phyloP scores from a whole-genome alignment of 805 yeast genomes.

The Jamesozyma rosinii region DNA sequence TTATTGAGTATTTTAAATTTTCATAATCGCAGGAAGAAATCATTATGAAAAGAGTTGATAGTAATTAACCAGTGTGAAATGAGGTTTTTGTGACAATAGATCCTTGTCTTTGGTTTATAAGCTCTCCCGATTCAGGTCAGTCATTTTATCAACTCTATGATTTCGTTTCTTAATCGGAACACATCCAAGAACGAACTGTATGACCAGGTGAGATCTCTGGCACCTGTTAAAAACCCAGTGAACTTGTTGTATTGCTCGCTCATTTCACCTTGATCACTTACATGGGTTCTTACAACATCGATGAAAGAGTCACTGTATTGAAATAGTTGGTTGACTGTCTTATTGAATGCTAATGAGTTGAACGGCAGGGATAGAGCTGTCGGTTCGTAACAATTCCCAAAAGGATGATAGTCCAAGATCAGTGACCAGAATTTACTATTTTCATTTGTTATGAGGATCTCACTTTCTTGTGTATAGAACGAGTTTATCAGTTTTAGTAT shows the following conservation, averaged over 20 bases:
- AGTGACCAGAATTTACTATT: slow-evolving; percentile 22
- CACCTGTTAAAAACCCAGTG: slow-evolving; percentile 83
- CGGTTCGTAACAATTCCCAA: slow-evolving; percentile 1
- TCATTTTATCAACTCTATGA: neutral
- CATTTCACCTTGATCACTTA: slow-evolving; percentile 58
- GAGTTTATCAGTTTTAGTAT: slow-evolving; percentile 47
- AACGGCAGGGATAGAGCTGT: slow-evolving; percentile 10
- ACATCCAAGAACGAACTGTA: slow-evolving; percentile 71
- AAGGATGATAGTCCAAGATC: slow-evolving; percentile 4
- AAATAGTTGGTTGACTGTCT: slow-evolving; percentile 39
- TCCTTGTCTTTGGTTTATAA: too few species aligned
- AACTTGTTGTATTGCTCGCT: slow-evolving; percentile 82
- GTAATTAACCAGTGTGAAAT: too few species aligned
- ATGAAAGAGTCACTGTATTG: slow-evolving; percentile 61
- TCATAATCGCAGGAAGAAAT: too few species aligned
- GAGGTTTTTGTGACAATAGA: too few species aligned
- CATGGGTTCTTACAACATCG: slow-evolving; percentile 48
- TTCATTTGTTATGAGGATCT: slow-evolving; percentile 35
- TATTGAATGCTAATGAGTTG: slow-evolving; percentile 36
- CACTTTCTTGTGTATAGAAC: slow-evolving; percentile 32
- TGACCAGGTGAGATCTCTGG: slow-evolving; percentile 82
- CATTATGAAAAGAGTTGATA: too few species aligned
- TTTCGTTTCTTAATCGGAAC: slow-evolving; percentile 47
- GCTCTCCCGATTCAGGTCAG: too few species aligned
- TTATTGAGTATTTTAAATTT: too few species aligned